Percentiles rank a stretch among this genome's conserved stretches.
Evolutionary conservation across 805 yeast species (phyloP).

Genomic region (Ascoidea tarda): DNA sequence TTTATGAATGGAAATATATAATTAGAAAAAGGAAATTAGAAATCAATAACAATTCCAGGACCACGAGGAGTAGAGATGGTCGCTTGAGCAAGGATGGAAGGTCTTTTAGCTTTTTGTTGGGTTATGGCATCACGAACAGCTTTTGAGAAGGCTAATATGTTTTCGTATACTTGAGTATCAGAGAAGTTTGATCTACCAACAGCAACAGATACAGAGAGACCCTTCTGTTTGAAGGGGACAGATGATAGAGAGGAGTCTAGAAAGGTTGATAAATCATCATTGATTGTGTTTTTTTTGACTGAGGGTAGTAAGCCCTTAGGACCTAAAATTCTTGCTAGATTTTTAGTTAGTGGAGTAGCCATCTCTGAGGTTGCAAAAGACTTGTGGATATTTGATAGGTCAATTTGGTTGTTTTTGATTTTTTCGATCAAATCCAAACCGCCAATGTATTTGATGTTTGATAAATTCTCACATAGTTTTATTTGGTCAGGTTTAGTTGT

Average conservation of each 20-base stretch:
- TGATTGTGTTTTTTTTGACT: slow-evolving; percentile 75
- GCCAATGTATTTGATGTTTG: slow-evolving; percentile 58
- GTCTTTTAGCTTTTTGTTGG: slow-evolving; percentile 50
- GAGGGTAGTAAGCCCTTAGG: slow-evolving; percentile 85
- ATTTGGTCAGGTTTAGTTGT: slow-evolving; percentile 40
- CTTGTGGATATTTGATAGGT: slow-evolving; percentile 44
- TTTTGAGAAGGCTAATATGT: slow-evolving; percentile 51
- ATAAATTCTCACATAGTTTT: slow-evolving; percentile 31
- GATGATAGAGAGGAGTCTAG: slow-evolving; percentile 48
- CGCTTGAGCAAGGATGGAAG: slow-evolving; percentile 57
- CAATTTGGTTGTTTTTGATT: slow-evolving; percentile 35
- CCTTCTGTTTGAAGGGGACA: slow-evolving; percentile 66
- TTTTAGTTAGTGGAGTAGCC: slow-evolving; percentile 37
- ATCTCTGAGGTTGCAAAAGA: slow-evolving; percentile 82
- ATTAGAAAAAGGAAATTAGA: slow-evolving; percentile 9
- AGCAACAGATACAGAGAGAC: slow-evolving; percentile 44
- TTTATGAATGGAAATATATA: too few species aligned
- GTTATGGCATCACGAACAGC: slow-evolving; percentile 41
- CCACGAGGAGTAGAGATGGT: slow-evolving; percentile 59
- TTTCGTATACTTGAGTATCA: slow-evolving; percentile 61
- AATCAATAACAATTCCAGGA: slow-evolving; percentile 61
- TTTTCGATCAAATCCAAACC: slow-evolving; percentile 54
- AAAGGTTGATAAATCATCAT: slow-evolving; percentile 42
- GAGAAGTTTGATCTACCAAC: slow-evolving; percentile 68
- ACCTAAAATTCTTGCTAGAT: slow-evolving; percentile 71